Conservation (phyloP, 2,329 filamentous ascomycete species). For the Penicillium sclerotiorum region DNA sequence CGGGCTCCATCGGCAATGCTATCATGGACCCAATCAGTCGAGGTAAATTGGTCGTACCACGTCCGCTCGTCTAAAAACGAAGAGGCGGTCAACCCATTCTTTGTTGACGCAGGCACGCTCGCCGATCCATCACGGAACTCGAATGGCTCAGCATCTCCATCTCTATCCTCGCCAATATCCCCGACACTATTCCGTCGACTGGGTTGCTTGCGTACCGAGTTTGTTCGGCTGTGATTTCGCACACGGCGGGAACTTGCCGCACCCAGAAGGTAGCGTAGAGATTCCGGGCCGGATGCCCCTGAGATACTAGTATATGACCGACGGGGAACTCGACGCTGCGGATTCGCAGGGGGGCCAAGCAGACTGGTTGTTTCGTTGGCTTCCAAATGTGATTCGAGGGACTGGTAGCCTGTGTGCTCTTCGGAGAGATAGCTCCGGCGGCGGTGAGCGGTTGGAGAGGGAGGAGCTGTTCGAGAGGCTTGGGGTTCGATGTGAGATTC, state of each 20-base stretch:
- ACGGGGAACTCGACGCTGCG: slow-evolving; percentile 24
- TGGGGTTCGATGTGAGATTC: slow-evolving; percentile 13
- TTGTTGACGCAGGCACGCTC: slow-evolving; percentile 45
- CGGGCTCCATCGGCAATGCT: slow-evolving; percentile 92
- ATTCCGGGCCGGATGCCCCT: slow-evolving; percentile 34
- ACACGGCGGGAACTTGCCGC: slow-evolving; percentile 42
- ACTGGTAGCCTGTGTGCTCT: slow-evolving; percentile 36
- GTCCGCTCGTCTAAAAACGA: slow-evolving; percentile 80
- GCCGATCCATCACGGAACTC: slow-evolving; percentile 44
- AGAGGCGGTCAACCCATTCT: slow-evolving; percentile 58
- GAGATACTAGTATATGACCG: slow-evolving; percentile 44
- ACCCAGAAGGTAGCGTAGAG: slow-evolving; percentile 37
- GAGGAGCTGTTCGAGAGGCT: slow-evolving; percentile 35
- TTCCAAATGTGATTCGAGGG: slow-evolving; percentile 33
- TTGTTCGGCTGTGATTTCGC: slow-evolving; percentile 52
- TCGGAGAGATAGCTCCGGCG: slow-evolving; percentile 35
- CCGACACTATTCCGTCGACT: slow-evolving; percentile 48
- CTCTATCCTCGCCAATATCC: slow-evolving; percentile 51
- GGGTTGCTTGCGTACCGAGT: slow-evolving; percentile 55
- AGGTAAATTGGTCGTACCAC: slow-evolving; percentile 99
- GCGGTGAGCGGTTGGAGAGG: slow-evolving; percentile 39
- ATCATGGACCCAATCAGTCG: slow-evolving; percentile 97
- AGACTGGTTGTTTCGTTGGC: slow-evolving; percentile 40
- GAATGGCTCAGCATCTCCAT: neutral
- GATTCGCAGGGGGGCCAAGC: slow-evolving; percentile 22